Evolutionary conservation across 331 rosid genomes (phyloP).

Genomic region (Malus hybrid): DNA sequence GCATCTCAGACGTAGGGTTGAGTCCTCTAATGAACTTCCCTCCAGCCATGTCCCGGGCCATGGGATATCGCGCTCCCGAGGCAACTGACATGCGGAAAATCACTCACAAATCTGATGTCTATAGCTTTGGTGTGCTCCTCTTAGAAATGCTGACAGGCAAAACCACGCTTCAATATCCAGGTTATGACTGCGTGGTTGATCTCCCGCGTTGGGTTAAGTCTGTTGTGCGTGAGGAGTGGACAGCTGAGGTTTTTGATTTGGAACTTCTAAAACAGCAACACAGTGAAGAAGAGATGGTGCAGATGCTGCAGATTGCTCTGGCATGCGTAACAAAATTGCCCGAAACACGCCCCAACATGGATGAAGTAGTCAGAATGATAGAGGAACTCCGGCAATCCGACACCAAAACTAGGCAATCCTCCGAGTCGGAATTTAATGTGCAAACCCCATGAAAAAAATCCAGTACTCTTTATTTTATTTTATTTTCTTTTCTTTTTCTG

Average conservation of each 20-base stretch:
- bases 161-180: constrained; percentile 51
- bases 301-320: constrained; percentile 71
- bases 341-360: constrained; percentile 58
- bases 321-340: constrained; percentile 55
- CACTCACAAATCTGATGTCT: constrained; percentile 75
- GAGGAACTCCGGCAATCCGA: constrained; percentile 55
- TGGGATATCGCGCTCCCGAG: constrained; percentile 83
- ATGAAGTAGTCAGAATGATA: constrained; percentile 44
- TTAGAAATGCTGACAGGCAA: constrained; percentile 89
- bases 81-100: constrained; percentile 55
- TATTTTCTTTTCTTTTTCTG: no score
- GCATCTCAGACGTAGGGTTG: constrained; percentile 64
- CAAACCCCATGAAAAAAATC: constrained; percentile 42
- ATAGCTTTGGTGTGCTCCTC: constrained; percentile 82
- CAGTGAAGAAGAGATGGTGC: constrained; percentile 78
- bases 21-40: constrained; percentile 61
- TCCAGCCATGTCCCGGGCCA: constrained; percentile 45
- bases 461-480: no score
- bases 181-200: constrained; percentile 51
- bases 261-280: constrained; percentile 53
- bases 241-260: constrained; percentile 74
- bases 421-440: constrained; percentile 51
- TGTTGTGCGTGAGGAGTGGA: constrained; percentile 33
- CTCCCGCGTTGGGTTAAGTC: constrained; percentile 71
- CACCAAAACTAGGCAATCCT: constrained; percentile 38